These are phyloP conservation scores for Macadamia tetraphylla DNA, from an alignment of 164 flowering plant genomes.

Conservation along the genomic window DNA sequence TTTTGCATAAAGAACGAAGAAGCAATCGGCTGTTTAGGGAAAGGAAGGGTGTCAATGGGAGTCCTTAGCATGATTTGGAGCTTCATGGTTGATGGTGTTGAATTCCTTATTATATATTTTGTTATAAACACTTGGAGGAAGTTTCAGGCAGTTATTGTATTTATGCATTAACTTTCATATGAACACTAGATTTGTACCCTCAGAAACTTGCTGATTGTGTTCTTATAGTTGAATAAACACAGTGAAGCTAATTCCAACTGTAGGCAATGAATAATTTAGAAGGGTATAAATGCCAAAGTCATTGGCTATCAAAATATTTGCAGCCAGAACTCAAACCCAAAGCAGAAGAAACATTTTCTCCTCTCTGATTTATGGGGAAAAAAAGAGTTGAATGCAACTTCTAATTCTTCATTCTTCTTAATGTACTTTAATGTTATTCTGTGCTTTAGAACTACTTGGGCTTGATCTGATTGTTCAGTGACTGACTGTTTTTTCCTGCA, in stretches of 20 bases:
- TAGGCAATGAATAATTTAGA: neutral
- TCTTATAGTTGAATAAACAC: neutral
- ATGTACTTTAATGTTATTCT: neutral
- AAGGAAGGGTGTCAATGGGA: no score
- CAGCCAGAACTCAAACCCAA: neutral
- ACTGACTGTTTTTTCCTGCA: constrained; percentile 1
- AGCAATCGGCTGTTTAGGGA: no score
- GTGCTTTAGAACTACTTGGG: neutral
- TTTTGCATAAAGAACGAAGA: no score
- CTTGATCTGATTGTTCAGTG: constrained; percentile 2
- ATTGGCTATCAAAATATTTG: neutral
- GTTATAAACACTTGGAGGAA: no score
- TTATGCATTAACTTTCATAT: no score
- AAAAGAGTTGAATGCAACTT: neutral
- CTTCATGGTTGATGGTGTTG: no score
- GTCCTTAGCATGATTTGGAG: no score
- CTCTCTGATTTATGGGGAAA: neutral
- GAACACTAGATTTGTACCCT: no score
- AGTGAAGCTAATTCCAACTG: neutral
- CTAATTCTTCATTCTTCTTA: neutral
- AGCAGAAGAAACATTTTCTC: neutral
- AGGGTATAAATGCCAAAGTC: neutral
- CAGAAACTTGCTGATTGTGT: no score
- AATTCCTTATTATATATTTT: no score
- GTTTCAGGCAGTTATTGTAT: no score